Base-by-base conservation (phyloP, 176 grass and related monocot species). In the Lolium rigidum region DNA sequence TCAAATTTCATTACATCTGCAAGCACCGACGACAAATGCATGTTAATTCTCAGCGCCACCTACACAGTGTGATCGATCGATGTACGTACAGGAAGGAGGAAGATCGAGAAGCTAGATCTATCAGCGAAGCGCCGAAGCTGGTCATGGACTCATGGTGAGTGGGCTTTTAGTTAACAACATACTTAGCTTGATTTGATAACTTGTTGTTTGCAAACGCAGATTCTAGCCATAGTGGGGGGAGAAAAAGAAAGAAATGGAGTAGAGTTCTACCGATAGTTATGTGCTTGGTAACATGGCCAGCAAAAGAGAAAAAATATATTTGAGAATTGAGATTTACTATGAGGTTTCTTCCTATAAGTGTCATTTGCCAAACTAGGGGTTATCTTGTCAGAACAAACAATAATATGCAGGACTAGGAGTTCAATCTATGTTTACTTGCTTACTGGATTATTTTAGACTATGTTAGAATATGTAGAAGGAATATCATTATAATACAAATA, bases 221-320 rank as follows among this genome's bases (percentile, higher is more conserved):
- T 66, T 65, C 62, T 65, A 16, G 11, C 61, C 26, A 3, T 67
- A 68, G 17, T 13, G 18, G 2, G 48, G n/a, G 5, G 48, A 65
- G 24, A 65, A 51, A 74, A 51, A 74, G 71, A 76, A 76, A 31
- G 14, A 52, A 76, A 76, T 17, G 49, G 15, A 54, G 48, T 54
- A 54, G 9, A 25, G 52, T 76, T 76, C 49, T 55, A n/a, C 47
- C 7, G 35, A 75, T 74, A 6, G 3, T 16, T 20, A 35, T 37
- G 49, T 55, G 25, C 9, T 76, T 54, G 25, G 24, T 76, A 15
- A 37, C 48, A 76, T 54, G 49, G 14, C 24, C 15, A 55, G 7
- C 49, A 18, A 66, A 26, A 66, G 63, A 17, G 7, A 66, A 9
- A 61, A 17, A 11, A 24, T 6, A 28, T 35, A 8, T 17, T 17